Percentiles rank a stretch among this genome's conserved stretches.
Evolutionary conservation across 176 grass and related monocot species (phyloP).

Genomic region (Typha latifolia): DNA sequence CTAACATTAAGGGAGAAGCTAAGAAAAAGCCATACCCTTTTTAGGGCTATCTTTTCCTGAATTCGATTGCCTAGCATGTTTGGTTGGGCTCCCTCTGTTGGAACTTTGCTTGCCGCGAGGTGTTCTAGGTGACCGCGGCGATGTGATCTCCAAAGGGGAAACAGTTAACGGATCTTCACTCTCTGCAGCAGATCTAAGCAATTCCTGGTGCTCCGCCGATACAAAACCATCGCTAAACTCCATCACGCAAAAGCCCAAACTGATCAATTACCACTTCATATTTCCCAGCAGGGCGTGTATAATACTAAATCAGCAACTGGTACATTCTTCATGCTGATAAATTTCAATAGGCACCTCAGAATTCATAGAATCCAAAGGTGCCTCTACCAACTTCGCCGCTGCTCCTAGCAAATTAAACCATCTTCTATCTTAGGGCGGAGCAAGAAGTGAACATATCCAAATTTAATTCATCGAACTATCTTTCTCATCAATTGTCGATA

Average conservation of each 20-base stretch:
- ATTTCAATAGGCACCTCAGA: background rate
- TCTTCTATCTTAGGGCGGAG: background rate
- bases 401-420: background rate
- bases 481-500: too few relatives aligned
- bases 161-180: background rate
- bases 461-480: background rate
- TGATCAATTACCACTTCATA: background rate
- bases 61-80: background rate
- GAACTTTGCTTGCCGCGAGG: background rate
- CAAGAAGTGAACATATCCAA: background rate
- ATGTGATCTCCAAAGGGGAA: constrained; percentile 5
- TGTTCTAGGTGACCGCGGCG: background rate
- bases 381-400: background rate
- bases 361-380: background rate
- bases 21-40: background rate
- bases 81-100: constrained; percentile 2
- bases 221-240: constrained; percentile 6
- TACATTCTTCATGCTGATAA: background rate
- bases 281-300: background rate
- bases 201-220: background rate
- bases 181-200: constrained; percentile 4
- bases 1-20: background rate
- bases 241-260: background rate
- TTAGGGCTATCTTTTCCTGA: background rate
- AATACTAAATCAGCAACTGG: background rate